A percentile compares a stretch with the other conserved stretches of the same genome.
phyloP scores from a whole-genome alignment of 495 filamentous ascomycete species.

The Talaromyces liani region DNA sequence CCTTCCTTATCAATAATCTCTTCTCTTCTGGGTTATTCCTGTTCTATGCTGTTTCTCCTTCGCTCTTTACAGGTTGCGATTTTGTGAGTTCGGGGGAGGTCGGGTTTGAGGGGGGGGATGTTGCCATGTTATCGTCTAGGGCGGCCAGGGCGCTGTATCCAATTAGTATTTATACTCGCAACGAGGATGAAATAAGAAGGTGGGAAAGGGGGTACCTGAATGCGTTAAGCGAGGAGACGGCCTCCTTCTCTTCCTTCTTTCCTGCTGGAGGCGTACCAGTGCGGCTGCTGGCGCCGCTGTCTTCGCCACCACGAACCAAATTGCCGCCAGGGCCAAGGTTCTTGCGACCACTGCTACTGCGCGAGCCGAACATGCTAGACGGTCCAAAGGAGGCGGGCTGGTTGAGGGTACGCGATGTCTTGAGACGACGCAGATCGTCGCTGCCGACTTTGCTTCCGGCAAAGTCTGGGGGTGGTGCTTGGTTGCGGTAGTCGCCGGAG shows the following conservation, averaged over 20 bases:
- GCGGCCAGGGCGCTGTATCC: conserved; percentile 47
- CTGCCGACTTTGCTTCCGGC: conserved; percentile 73
- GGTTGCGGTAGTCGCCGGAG: conserved; percentile 54
- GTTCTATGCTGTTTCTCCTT: conserved; percentile 9
- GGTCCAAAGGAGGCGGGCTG: conserved; percentile 58
- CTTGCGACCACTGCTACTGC: conserved; percentile 79
- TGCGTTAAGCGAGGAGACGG: conserved; percentile 68
- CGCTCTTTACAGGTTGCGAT: conserved; percentile 31
- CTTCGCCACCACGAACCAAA: conserved; percentile 64
- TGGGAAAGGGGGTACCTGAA: conserved; percentile 58
- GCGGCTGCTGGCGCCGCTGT: conserved; percentile 75
- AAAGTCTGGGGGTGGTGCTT: conserved; percentile 61
- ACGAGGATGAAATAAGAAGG: not conserved
- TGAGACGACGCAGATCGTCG: conserved; percentile 79
- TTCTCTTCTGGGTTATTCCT: not conserved
- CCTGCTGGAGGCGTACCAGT: conserved; percentile 73
- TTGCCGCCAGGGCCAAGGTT: conserved; percentile 63
- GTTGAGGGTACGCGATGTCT: conserved; percentile 57
- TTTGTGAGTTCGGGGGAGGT: conserved; percentile 51
- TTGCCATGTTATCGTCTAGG: conserved; percentile 51
- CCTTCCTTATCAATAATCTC: not conserved
- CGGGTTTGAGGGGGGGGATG: conserved; percentile 51
- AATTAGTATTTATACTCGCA: conserved; percentile 16
- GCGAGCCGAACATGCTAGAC: conserved; percentile 67
- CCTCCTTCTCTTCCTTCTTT: conserved; percentile 60